Conservation (phyloP, 495 filamentous ascomycete genomes). For the Evernia prunastri region DNA sequence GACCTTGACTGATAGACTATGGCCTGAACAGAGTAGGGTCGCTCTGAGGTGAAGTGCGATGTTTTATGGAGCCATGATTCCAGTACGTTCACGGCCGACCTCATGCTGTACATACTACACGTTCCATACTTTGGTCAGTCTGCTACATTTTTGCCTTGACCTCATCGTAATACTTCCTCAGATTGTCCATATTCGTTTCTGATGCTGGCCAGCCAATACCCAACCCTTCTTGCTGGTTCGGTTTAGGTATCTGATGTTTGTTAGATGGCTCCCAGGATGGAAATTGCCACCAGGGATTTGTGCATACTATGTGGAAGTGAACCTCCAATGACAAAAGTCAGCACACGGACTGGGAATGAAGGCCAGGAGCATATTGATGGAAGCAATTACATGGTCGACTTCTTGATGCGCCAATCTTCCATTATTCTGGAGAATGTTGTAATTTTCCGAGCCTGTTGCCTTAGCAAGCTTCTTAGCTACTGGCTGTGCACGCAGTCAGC, state of each 20-base stretch:
- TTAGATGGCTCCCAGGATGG: not conserved
- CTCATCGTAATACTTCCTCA: conserved; percentile 74
- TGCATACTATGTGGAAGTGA: conserved; percentile 84
- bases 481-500: conserved; percentile 44
- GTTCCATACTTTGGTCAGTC: not conserved
- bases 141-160: conserved; percentile 83
- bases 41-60: not conserved
- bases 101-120: conserved; percentile 8
- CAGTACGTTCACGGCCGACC: not conserved
- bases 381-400: conserved; percentile 73
- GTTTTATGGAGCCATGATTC: conserved; percentile 1
- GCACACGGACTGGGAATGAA: not conserved
- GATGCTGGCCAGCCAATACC: conserved; percentile 74
- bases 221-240: conserved; percentile 75
- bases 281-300: not conserved
- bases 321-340: conserved; percentile 44
- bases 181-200: conserved; percentile 68
- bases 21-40: not conserved
- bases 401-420: conserved; percentile 87
- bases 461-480: conserved; percentile 78
- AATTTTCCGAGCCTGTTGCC: conserved; percentile 71
- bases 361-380: not conserved
- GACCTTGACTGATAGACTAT: conserved; percentile 47
- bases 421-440: conserved; percentile 97
- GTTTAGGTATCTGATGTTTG: conserved; percentile 77